Conservation (phyloP, 1,284 basidiomycete species). For the Microbotryum intermedium region DNA sequence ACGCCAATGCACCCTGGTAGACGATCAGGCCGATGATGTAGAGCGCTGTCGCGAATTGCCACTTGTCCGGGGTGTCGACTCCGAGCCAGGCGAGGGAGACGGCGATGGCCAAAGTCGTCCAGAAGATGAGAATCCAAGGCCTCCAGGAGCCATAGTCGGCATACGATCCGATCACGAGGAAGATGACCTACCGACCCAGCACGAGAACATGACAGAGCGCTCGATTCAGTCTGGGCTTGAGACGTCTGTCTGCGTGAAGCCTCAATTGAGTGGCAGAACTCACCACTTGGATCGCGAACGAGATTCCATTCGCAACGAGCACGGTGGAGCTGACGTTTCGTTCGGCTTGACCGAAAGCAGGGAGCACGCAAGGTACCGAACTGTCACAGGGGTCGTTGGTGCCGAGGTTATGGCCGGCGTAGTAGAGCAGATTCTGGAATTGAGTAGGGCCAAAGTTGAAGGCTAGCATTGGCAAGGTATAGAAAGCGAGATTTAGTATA, state of each 20-base stretch:
- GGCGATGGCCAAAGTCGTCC: conserved; percentile 68
- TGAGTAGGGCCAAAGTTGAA: conserved; percentile 35
- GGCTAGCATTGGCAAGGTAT: conserved; percentile 31
- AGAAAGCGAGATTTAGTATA: neutral
- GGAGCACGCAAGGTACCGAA: conserved; percentile 15
- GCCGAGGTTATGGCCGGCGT: conserved; percentile 2
- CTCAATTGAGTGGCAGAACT: no score
- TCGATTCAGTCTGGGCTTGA: no score
- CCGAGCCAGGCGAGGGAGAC: conserved; percentile 68
- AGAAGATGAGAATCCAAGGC: conserved; percentile 60
- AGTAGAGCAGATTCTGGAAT: conserved; percentile 33
- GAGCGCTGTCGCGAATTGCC: conserved; percentile 64
- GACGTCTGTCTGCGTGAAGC: no score
- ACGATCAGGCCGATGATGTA: conserved; percentile 74
- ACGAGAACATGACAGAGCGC: no score
- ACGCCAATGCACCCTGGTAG: conserved; percentile 69
- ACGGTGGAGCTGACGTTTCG: conserved; percentile 29
- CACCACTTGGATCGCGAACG: conserved; percentile 34
- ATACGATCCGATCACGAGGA: conserved; percentile 69
- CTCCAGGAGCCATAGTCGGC: conserved; percentile 73
- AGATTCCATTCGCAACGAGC: conserved; percentile 28
- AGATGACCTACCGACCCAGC: conserved; percentile 41
- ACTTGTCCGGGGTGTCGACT: conserved; percentile 49
- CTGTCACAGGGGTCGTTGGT: conserved; percentile 1
- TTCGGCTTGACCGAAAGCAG: conserved; percentile 28